Evolutionary conservation across 345 rosid genomes (phyloP), one percentile per base, ranked within the genome.

Genomic region (Toxicodendron radicans): DNA sequence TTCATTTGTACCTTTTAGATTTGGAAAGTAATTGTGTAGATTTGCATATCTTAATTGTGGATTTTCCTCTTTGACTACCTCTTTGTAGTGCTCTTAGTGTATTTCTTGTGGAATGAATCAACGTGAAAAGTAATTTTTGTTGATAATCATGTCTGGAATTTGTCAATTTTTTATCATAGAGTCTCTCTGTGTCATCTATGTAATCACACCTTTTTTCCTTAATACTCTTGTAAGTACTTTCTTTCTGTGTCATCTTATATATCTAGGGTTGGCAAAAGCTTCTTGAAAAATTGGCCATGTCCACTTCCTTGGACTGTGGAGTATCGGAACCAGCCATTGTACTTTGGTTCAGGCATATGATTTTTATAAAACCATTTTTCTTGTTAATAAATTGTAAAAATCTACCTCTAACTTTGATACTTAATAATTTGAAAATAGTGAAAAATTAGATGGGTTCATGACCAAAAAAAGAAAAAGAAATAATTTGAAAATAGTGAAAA

Each of bases 1-100:
- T 38, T 72, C 33, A 30, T 54, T 71, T 68, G 73, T 75, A 78
- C 80, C 38, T 24, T 10, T 14, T 17, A 60, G 79, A 58, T 75
- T 71, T 38, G 56, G 43, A 11, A 24, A 53, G n/a, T 27, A 33
- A 46, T 68, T 61, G 32, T 46, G 2, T 20, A 78, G 80, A 75
- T 64, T 57, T 63, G 73, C 60, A 5, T 5, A 49, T 59, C n/a
- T 59, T 1, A 7, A 58, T 30, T 4, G 70, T 17, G 35, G 70
- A 52, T 21, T 43, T 58, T 45, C 43, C 4, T 70, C 20, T 7
- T 57, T 7, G 23, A 70, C 35, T 21, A 10, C 68, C 3, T 63
- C 41, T 63, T 43, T 66, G 46, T 18, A 53, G 9, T 0, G 43
- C 43, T 61, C 41, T 12, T 5, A 20, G 24, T 48, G 21, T 60